Conservation (phyloP, 106 monocot species). For the Chionographis japonica region DNA sequence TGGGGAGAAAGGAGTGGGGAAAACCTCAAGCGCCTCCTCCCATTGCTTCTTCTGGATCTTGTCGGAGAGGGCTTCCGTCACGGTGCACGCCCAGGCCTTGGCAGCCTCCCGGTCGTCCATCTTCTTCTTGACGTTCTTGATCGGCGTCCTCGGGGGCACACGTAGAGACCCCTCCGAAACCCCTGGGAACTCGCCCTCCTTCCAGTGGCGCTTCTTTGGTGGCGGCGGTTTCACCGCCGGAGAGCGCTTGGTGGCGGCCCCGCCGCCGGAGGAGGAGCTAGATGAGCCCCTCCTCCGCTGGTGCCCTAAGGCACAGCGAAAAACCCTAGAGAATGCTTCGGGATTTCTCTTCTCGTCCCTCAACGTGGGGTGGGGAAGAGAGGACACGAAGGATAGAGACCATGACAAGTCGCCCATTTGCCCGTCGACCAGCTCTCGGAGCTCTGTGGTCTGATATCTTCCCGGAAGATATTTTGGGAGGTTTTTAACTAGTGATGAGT, state of each 20-base stretch:
- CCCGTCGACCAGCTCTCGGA: too few relatives aligned
- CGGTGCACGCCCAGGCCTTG: slow-evolving; percentile 76
- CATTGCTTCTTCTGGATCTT: slow-evolving; percentile 67
- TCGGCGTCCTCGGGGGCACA: slow-evolving; percentile 22
- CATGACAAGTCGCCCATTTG: slow-evolving; percentile 17
- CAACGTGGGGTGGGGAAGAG: neutral
- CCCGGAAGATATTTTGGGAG: too few relatives aligned
- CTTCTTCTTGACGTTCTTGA: slow-evolving; percentile 82
- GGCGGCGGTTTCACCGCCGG: slow-evolving; percentile 1
- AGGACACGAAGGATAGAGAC: slow-evolving; percentile 2
- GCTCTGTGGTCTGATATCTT: too few relatives aligned
- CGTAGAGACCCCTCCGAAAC: slow-evolving; percentile 18
- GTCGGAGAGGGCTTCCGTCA: slow-evolving; percentile 70
- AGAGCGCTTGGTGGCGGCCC: neutral
- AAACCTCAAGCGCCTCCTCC: slow-evolving; percentile 74
- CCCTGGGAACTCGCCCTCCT: slow-evolving; percentile 81
- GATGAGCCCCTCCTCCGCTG: neutral
- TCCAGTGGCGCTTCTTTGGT: slow-evolving; percentile 74
- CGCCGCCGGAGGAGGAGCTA: slow-evolving; percentile 1
- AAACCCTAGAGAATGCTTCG: neutral
- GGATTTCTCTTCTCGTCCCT: neutral
- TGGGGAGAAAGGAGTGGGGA: neutral
- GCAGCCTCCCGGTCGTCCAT: slow-evolving; percentile 36
- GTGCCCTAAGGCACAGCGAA: slow-evolving; percentile 8
- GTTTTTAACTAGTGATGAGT: too few relatives aligned